Percentiles rank a stretch among this genome's conserved stretches.
Evolutionary conservation across 78 protist species (phyloP).

Genomic region (Salpingoeca rosetta): DNA sequence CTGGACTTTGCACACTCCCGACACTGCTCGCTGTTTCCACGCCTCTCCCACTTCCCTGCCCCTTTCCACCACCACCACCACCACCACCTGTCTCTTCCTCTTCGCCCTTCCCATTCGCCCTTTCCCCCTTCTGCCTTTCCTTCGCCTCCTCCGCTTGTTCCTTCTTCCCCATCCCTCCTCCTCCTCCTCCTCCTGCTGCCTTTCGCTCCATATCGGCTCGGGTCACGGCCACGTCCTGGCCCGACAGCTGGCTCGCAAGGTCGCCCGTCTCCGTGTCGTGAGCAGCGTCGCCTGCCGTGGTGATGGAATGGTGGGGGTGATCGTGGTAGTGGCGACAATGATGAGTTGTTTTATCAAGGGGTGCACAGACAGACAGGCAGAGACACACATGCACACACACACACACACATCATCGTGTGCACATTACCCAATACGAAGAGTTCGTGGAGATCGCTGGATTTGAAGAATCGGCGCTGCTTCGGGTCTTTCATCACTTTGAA

Average conservation of each 20-base stretch:
- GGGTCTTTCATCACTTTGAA: conserved; percentile 78
- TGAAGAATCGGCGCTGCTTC: conserved; percentile 21
- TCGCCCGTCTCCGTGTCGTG: not conserved
- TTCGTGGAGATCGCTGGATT: conserved; percentile 33
- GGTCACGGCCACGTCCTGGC: not conserved
- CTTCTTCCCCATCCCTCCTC: not conserved
- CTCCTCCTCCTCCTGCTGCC: not conserved
- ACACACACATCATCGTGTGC: not conserved
- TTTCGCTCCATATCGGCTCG: not conserved
- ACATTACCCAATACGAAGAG: conserved; percentile 35
- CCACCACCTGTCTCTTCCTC: not conserved
- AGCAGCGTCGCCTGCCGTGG: not conserved
- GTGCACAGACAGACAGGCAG: not conserved
- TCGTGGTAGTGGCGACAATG: not conserved
- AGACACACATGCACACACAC: not conserved
- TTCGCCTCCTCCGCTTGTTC: not conserved
- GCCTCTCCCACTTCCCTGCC: too few species aligned
- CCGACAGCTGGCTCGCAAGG: not conserved
- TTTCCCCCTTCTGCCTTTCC: too few species aligned
- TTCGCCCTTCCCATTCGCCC: not conserved
- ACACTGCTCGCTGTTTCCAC: too few species aligned
- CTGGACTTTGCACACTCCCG: too few species aligned
- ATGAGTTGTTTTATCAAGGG: not conserved
- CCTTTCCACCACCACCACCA: too few species aligned
- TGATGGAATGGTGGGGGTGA: not conserved